Evolutionary conservation across 2,329 filamentous ascomycete species (phyloP).

Genomic region (Sodiomyces alkalinus): DNA sequence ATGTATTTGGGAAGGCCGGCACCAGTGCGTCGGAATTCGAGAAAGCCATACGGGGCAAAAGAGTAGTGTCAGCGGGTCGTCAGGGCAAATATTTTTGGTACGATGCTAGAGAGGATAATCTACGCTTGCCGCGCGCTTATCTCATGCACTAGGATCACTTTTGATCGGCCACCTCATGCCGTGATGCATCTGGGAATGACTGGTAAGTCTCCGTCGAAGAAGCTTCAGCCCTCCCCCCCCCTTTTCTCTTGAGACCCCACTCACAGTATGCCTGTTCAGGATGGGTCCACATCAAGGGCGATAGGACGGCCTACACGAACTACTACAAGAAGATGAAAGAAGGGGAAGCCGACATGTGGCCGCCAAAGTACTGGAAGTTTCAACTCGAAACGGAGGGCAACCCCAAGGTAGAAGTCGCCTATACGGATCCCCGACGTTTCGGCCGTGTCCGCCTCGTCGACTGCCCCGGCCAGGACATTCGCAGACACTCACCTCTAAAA

Average conservation of each 20-base stretch:
- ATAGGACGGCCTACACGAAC: slow-evolving; percentile 62
- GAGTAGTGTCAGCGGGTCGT: slow-evolving; percentile 53
- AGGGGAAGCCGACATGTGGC: slow-evolving; percentile 53
- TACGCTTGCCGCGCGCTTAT: not conserved
- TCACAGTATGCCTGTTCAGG: slow-evolving; percentile 23
- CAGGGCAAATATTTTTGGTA: slow-evolving; percentile 97
- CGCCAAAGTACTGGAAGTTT: slow-evolving; percentile 84
- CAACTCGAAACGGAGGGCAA: slow-evolving; percentile 47
- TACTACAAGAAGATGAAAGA: slow-evolving; percentile 62
- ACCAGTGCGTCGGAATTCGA: slow-evolving; percentile 64
- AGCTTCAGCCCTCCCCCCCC: not conserved
- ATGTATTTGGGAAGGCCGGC: slow-evolving; percentile 82
- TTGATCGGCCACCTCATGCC: slow-evolving; percentile 69
- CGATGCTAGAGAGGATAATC: slow-evolving; percentile 4
- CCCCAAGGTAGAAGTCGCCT: slow-evolving; percentile 49
- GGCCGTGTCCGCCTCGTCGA: slow-evolving; percentile 69
- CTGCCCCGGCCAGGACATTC: slow-evolving; percentile 60
- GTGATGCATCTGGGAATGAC: slow-evolving; percentile 80
- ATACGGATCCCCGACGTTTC: slow-evolving; percentile 70
- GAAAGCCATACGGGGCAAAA: slow-evolving; percentile 59
- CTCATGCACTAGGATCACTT: slow-evolving; percentile 18
- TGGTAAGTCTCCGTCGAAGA: slow-evolving; percentile 26
- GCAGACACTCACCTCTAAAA: slow-evolving; percentile 61
- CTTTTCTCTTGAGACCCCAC: not conserved
- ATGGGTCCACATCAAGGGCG: slow-evolving; percentile 77